phyloP scores from a whole-genome alignment of 768 basidiomycete genomes.

The Termitomyces heimii region DNA sequence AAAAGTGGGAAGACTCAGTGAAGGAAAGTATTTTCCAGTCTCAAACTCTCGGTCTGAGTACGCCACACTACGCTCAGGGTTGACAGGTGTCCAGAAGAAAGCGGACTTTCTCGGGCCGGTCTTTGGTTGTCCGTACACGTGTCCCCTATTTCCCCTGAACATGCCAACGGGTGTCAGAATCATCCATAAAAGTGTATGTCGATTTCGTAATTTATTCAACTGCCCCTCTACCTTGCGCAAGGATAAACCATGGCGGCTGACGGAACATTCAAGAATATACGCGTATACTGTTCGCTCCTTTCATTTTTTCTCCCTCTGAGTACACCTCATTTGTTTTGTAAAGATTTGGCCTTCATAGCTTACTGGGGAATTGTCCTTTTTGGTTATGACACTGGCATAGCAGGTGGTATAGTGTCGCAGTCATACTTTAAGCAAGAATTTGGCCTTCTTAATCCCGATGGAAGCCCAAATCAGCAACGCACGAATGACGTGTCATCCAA shows the following conservation, averaged over 20 bases:
- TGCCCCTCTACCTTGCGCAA: background rate
- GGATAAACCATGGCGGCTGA: background rate
- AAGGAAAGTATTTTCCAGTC: background rate
- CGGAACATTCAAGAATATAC: constrained; percentile 44
- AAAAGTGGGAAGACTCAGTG: background rate
- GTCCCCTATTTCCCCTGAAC: background rate
- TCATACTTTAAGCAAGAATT: constrained; percentile 59
- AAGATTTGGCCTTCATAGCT: constrained; percentile 67
- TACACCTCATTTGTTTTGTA: background rate
- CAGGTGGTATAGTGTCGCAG: constrained; percentile 52
- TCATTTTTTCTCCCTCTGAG: background rate
- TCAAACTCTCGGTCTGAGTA: background rate
- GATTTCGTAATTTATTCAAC: background rate
- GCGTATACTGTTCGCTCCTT: constrained; percentile 53
- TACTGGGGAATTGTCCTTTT: constrained; percentile 83
- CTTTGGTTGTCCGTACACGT: background rate
- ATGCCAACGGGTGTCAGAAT: background rate
- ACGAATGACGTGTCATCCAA: constrained; percentile 64
- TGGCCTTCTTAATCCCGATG: constrained; percentile 43
- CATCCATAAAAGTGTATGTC: background rate
- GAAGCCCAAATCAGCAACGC: constrained; percentile 27
- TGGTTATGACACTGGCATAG: constrained; percentile 62
- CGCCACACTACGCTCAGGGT: background rate
- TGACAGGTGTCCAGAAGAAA: background rate
- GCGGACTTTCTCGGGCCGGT: background rate